A percentile compares a stretch with the other conserved stretches of the same genome.
Evolutionary conservation across 1,284 basidiomycete species (phyloP).

Genomic region (Lentinula novae-zelandiae): DNA sequence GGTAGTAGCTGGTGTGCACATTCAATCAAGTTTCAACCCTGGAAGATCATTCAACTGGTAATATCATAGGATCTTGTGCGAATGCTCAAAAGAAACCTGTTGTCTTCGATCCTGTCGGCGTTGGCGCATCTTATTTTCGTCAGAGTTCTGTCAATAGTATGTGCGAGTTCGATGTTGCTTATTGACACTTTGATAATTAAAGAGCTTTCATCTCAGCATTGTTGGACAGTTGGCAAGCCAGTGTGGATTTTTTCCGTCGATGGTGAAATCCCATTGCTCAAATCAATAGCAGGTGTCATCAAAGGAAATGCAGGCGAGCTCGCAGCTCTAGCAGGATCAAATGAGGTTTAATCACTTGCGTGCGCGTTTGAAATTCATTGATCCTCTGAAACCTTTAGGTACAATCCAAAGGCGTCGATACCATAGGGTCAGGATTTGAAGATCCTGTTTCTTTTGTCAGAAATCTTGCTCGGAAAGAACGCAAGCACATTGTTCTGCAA

Average conservation of each 20-base stretch:
- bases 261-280: not conserved
- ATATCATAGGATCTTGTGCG: constrained; percentile 47
- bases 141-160: constrained; percentile 52
- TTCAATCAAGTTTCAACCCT: constrained; percentile 6
- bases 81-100: constrained; percentile 78
- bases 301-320: constrained; percentile 96
- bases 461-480: constrained; percentile 70
- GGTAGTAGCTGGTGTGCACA: constrained; percentile 63
- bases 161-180: constrained; percentile 8
- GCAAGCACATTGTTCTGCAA: constrained; percentile 38
- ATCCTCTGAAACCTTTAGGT: constrained; percentile 42
- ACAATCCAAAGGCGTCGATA: constrained; percentile 85
- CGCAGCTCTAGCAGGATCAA: constrained; percentile 68
- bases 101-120: constrained; percentile 92
- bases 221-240: constrained; percentile 82
- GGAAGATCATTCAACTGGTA: not conserved
- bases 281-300: constrained; percentile 51
- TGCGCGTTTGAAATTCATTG: not conserved
- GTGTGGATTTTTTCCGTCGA: constrained; percentile 21
- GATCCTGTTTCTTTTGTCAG: constrained; percentile 74
- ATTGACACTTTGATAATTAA: not conserved
- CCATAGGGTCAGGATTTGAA: constrained; percentile 70
- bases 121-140: constrained; percentile 81
- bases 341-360: constrained; percentile 49
- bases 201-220: constrained; percentile 44